A percentile compares a stretch with the other conserved stretches of the same genome.
Evolutionary conservation across 176 grass and related monocot species (phyloP).

Genomic region (Musa troglodytarum): DNA sequence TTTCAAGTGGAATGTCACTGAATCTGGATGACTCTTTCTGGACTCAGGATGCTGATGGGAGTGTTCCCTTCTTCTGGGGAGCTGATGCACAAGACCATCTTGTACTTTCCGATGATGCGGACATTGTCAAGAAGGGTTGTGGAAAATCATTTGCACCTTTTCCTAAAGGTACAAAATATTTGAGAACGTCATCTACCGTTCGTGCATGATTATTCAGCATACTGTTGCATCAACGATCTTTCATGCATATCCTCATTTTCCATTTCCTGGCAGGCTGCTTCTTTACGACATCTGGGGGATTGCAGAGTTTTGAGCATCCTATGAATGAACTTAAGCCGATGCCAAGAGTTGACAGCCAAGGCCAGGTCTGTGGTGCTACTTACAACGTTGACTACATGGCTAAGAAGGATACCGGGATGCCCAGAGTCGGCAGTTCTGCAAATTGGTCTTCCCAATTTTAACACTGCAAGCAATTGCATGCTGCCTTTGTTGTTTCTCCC

Average conservation of each 20-base stretch:
- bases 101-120: conserved; percentile 22
- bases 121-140: conserved; percentile 29
- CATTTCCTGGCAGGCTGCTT: conserved; percentile 24
- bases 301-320: conserved; percentile 34
- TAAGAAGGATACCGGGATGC: conserved; percentile 33
- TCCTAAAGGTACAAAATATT: conserved; percentile 23
- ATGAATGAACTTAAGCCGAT: conserved; percentile 19
- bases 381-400: conserved; percentile 21
- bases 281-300: conserved; percentile 32
- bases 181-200: background rate
- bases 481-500: too few species aligned
- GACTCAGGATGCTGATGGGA: conserved; percentile 27
- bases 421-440: conserved; percentile 32
- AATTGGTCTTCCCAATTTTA: conserved; percentile 28
- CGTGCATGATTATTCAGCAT: too few species aligned
- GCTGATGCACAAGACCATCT: conserved; percentile 25
- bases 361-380: conserved; percentile 23
- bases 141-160: conserved; percentile 37
- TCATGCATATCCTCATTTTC: background rate
- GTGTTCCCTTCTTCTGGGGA: conserved; percentile 27
- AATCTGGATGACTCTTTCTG: background rate
- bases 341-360: conserved; percentile 34
- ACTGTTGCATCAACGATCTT: too few species aligned
- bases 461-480: background rate
- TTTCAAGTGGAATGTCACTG: background rate